Conservation (phyloP, 2,329 filamentous ascomycete species). For the Malbranchea cinnamomea region DNA sequence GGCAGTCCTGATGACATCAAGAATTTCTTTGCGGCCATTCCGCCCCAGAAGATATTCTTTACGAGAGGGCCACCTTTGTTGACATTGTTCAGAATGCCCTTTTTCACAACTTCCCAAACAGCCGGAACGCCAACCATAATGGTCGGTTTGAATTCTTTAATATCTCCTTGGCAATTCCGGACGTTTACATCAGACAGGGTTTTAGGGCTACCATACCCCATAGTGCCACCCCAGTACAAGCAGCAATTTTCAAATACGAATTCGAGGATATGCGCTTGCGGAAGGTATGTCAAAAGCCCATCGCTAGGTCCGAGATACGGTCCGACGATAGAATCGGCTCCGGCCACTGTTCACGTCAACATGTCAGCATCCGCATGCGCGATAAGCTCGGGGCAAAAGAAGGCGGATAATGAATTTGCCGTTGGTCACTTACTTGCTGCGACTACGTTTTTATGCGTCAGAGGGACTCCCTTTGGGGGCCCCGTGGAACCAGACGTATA, state of each 20-base stretch:
- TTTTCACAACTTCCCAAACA: conserved; percentile 94
- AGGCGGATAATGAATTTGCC: neutral
- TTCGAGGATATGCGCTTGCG: conserved; percentile 90
- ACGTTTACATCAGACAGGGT: conserved; percentile 78
- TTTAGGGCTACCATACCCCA: conserved; percentile 77
- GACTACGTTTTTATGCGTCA: conserved; percentile 65
- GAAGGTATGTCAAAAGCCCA: conserved; percentile 74
- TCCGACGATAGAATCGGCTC: conserved; percentile 63
- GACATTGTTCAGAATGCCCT: conserved; percentile 74
- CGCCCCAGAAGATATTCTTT: conserved; percentile 64
- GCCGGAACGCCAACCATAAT: conserved; percentile 89
- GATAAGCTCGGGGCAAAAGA: no score
- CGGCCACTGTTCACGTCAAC: conserved; percentile 65
- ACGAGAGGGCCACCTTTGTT: conserved; percentile 55
- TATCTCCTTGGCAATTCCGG: conserved; percentile 83
- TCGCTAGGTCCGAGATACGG: conserved; percentile 65
- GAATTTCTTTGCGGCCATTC: conserved; percentile 45
- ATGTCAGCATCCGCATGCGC: no score
- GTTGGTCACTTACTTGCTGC: conserved; percentile 51
- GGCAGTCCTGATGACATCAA: conserved; percentile 39
- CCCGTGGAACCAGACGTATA: conserved; percentile 77
- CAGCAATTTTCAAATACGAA: conserved; percentile 89
- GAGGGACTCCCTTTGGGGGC: conserved; percentile 67
- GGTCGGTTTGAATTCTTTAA: conserved; percentile 78
- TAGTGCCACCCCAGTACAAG: conserved; percentile 74